Evolutionary conservation across 2,329 filamentous ascomycete genomes (phyloP), one percentile per base, ranked within the genome.

Genomic region (Penicillium polonicum): DNA sequence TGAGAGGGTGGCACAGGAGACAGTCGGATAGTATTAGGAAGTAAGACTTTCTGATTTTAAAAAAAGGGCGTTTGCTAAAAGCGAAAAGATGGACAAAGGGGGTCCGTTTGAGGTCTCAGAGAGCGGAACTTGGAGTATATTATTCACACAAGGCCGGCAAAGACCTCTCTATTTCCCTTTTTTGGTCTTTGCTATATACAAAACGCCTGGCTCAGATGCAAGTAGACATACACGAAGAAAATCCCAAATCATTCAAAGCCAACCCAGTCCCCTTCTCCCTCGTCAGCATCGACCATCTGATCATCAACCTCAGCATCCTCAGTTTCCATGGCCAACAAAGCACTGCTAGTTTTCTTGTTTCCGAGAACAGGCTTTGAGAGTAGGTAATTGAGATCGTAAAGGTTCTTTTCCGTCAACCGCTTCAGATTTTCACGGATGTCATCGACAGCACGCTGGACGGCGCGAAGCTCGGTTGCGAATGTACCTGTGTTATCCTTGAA

Each of bases 351-450:
- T 58, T 70, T 71, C 60, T 71, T 64, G 60, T 69, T 61, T 53
- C 69, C 61, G 10, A 76, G 68, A 7, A 74, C 65, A 10, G 82
- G 82, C 70, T 83, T 82, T 19, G 78, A 79, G 3, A 89, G 77
- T 33, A 97, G 78, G 70, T 95, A 97, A 69, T 96, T 91, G 53
- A 97, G 87, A 74, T 89, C 89, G 77, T 96, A 95, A 51, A 89
- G 82, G 69, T 97, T 97, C 72, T 92, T 89, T 66, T 97, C 92
- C 0, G 90, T 90, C 62, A 97, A 76, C 64, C 86, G 85, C 72
- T 91, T 86, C 60, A 97, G 84, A 70, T 96, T 92, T 58, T 89
- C 87, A 64, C 90, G 85, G 77, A 97, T 91, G 69, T 87, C 87
- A 41, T 85, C 82, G 17, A 97, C 84, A 5, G 91, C 92, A 60